Evolutionary conservation across 805 yeast species (phyloP).

Genomic region (Candida pini): DNA sequence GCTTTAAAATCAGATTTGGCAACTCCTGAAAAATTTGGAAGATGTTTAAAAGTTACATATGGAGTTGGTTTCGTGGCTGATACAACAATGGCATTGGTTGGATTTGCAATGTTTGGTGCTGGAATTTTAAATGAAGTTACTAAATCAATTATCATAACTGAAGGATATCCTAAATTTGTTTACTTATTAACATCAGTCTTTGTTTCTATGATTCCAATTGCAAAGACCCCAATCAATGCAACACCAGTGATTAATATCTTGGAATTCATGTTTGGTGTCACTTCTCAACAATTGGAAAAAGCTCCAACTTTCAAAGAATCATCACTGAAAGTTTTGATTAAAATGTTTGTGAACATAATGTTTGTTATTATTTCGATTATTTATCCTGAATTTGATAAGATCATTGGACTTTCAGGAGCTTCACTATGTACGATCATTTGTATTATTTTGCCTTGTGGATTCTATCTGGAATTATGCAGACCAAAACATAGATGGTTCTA

Average conservation of each 20-base stretch:
- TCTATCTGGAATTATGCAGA: constrained; percentile 61
- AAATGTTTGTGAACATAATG: constrained; percentile 50
- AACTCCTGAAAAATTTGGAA: constrained; percentile 55
- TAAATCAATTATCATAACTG: constrained; percentile 60
- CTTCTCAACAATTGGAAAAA: constrained; percentile 21
- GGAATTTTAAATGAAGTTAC: constrained; percentile 68
- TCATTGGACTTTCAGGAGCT: constrained; percentile 81
- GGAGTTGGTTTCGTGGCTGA: constrained; percentile 54
- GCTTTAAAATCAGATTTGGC: constrained; percentile 72
- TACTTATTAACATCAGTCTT: constrained; percentile 53
- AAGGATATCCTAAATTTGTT: constrained; percentile 63
- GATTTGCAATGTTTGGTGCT: constrained; percentile 77
- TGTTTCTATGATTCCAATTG: constrained; percentile 76
- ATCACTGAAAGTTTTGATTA: constrained; percentile 24
- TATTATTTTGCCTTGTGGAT: constrained; percentile 70
- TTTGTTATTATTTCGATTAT: constrained; percentile 63
- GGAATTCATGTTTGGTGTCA: constrained; percentile 38
- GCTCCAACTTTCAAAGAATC: constrained; percentile 9
- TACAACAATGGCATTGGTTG: constrained; percentile 54
- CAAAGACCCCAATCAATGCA: constrained; percentile 83
- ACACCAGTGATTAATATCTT: constrained; percentile 79
- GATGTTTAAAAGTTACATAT: constrained; percentile 51
- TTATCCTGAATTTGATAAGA: constrained; percentile 79
- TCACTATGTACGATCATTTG: constrained; percentile 78
- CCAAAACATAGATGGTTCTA: constrained; percentile 37